Evolutionary conservation across 1,284 basidiomycete genomes (phyloP), one percentile per base, ranked within the genome.

Genomic region (Ganoderma sinense): DNA sequence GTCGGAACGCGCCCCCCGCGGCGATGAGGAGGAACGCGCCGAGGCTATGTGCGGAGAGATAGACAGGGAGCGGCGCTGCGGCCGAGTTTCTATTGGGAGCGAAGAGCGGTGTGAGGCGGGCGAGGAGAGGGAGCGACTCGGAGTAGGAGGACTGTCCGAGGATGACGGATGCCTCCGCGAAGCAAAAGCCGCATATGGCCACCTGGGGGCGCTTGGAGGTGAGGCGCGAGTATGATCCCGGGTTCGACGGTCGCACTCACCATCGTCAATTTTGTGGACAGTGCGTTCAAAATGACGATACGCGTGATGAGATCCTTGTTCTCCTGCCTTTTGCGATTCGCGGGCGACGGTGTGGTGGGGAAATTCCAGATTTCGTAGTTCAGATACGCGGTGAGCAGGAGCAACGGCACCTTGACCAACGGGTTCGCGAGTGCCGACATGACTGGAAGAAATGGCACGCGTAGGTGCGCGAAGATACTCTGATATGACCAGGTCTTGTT

Each of bases 331-430:
- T 59, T 59, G 58, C 58, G 58, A n/a, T 64, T 36, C 23, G 51
- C 36, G 40, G 36, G 18, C 23, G 39, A 20, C 4, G 53, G 63
- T 0, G 62, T 29, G 31, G 29, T 36, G 16, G 43, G 43, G 48
- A 48, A 59, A 18, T 59, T 59, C 58, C 58, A 59, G 36, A 29
- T 33, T 20, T 33, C 62, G 31, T 64, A 64, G n/a, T 36, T 53
- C 4, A 64, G 31, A 20, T 40, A 51, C 8, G n/a, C 63, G n/a
- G 36, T 26, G 33, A 29, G 33, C 10, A 66, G 11, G 5, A 66
- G 36, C 14, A 66, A 8, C 20, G 65, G 59, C 14, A 61, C 48
- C 45, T 66, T 66, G 16, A 62, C 29, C 65, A 66, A 41, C 20
- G 65, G 23, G 26, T 41, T 33, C n/a, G 18, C 58, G 43, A 59